Evolutionary conservation across 2,329 filamentous ascomycete genomes (phyloP).

Genomic region (Aspergillus sp.): DNA sequence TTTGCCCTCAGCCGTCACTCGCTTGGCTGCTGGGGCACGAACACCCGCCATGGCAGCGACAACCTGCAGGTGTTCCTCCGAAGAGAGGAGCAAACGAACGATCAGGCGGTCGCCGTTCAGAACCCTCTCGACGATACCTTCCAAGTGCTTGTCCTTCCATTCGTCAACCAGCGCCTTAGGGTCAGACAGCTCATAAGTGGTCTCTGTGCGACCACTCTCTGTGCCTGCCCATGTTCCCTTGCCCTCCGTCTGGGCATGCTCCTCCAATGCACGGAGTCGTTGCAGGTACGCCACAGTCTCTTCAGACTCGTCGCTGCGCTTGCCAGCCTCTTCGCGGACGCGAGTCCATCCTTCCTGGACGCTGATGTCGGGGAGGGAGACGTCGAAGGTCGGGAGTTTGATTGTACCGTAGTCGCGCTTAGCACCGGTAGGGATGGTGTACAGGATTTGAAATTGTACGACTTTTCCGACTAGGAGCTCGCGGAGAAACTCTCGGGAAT

Average conservation of each 20-base stretch:
- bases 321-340: slow-evolving; percentile 89
- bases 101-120: slow-evolving; percentile 89
- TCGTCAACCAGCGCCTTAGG: slow-evolving; percentile 73
- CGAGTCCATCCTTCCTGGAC: slow-evolving; percentile 91
- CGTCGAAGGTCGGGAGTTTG: slow-evolving; percentile 66
- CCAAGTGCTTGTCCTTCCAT: slow-evolving; percentile 81
- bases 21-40: slow-evolving; percentile 84
- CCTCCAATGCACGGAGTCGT: slow-evolving; percentile 74
- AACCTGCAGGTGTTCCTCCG: slow-evolving; percentile 83
- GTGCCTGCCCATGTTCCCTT: slow-evolving; percentile 78
- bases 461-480: slow-evolving; percentile 81
- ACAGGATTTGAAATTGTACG: slow-evolving; percentile 80
- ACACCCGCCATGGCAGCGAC: slow-evolving; percentile 88
- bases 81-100: slow-evolving; percentile 74
- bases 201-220: slow-evolving; percentile 67
- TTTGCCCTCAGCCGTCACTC: slow-evolving; percentile 76
- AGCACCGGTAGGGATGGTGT: slow-evolving; percentile 76
- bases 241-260: slow-evolving; percentile 72
- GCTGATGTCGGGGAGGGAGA: slow-evolving; percentile 77
- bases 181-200: slow-evolving; percentile 77
- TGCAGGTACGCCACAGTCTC: slow-evolving; percentile 71
- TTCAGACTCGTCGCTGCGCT: slow-evolving; percentile 78
- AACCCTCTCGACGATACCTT: slow-evolving; percentile 86
- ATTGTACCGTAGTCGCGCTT: slow-evolving; percentile 87
- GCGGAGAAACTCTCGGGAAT: slow-evolving; percentile 90